A percentile compares a stretch with the other conserved stretches of the same genome.
Evolutionary conservation across 2,329 filamentous ascomycete species (phyloP).

Genomic region (Epichloe hybrida): DNA sequence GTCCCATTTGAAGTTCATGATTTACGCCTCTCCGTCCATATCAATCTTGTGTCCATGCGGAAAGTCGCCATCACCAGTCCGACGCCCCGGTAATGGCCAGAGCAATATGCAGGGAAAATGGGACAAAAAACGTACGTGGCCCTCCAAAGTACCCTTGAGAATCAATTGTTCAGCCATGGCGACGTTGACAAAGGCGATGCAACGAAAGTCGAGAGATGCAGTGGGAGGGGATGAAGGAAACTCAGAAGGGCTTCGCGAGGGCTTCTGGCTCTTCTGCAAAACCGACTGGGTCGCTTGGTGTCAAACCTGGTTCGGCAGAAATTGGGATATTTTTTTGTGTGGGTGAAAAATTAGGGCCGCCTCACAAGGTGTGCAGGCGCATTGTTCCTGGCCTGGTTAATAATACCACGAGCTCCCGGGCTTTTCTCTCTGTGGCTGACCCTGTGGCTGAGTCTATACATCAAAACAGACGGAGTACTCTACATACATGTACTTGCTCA

Average conservation of each 20-base stretch:
- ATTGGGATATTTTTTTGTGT: constrained; percentile 33
- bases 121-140: constrained; percentile 55
- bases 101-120: constrained; percentile 7
- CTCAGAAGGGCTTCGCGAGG: constrained; percentile 13
- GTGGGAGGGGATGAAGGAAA: constrained; percentile 23
- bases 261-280: constrained; percentile 15
- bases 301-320: constrained; percentile 15
- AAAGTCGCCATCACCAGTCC: background rate
- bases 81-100: constrained; percentile 5
- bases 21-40: background rate
- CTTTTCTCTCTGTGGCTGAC: background rate
- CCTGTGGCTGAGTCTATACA: background rate
- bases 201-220: constrained; percentile 15
- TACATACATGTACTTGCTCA: too few species aligned
- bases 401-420: background rate
- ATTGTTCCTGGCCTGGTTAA: background rate
- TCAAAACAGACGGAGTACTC: too few species aligned
- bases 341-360: constrained; percentile 39
- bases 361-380: background rate
- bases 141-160: constrained; percentile 93
- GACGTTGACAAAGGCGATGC: constrained; percentile 30
- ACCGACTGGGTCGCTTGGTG: constrained; percentile 9
- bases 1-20: background rate
- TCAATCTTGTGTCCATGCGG: background rate
- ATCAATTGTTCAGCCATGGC: constrained; percentile 87